phyloP scores from a whole-genome alignment of 2,329 filamentous ascomycete species.

The Arachnopeziza araneosa region DNA sequence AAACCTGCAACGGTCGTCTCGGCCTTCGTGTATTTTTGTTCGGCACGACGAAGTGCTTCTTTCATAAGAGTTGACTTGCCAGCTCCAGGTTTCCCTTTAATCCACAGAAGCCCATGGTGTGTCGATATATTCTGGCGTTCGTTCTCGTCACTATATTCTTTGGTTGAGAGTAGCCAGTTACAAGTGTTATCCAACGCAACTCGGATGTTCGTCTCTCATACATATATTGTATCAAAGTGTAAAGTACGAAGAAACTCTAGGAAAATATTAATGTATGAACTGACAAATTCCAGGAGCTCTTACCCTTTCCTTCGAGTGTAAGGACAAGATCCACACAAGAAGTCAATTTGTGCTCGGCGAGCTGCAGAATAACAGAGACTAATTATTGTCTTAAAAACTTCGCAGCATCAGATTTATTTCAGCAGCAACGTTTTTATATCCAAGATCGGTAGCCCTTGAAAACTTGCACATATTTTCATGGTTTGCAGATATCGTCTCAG shows the following conservation, averaged over 20 bases:
- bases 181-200: not conserved
- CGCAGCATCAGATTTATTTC: not conserved
- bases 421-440: not conserved
- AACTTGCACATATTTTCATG: not conserved
- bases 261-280: too few species aligned
- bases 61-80: constrained; percentile 42
- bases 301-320: too few species aligned
- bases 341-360: too few species aligned
- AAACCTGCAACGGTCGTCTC: constrained; percentile 28
- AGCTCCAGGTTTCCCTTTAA: constrained; percentile 41
- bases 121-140: constrained; percentile 22
- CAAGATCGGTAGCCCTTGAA: not conserved
- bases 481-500: not conserved
- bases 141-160: constrained; percentile 31
- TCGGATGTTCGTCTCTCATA: not conserved
- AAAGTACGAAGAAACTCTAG: not conserved
- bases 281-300: too few species aligned
- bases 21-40: not conserved
- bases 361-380: too few species aligned
- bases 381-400: not conserved
- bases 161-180: not conserved
- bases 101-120: constrained; percentile 41
- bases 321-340: too few species aligned
- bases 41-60: not conserved
- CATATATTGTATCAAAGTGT: not conserved